A percentile compares a stretch with the other conserved stretches of the same genome.
These are phyloP conservation scores for Rhipidocladum racemiflorum DNA, from an alignment of 176 grass and related monocot genomes.

Conservation along the genomic window DNA sequence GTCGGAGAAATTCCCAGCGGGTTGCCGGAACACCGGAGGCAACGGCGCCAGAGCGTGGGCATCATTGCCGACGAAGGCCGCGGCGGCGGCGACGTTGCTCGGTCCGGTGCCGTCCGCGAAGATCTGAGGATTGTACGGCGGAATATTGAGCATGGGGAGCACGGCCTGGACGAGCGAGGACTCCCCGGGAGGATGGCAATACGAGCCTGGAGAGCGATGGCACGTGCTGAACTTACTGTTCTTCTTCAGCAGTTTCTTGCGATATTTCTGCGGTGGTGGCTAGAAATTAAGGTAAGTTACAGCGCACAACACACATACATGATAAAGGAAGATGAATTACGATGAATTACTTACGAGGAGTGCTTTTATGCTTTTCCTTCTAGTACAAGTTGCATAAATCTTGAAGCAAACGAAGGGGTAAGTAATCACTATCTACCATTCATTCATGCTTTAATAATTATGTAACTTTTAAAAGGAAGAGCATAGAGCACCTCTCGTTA, in stretches of 20 bases:
- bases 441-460: too few species aligned
- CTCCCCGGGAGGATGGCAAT: neutral
- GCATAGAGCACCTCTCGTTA: too few species aligned
- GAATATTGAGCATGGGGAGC: neutral
- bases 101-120: neutral
- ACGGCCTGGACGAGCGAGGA: neutral
- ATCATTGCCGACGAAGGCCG: neutral
- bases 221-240: neutral
- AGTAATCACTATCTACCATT: too few species aligned
- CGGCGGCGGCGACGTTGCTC: neutral
- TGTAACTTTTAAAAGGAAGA: too few species aligned
- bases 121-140: neutral
- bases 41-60: neutral
- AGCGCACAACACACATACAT: neutral
- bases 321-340: neutral
- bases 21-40: neutral
- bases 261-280: neutral
- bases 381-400: too few species aligned
- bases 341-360: too few species aligned
- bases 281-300: neutral
- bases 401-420: too few species aligned
- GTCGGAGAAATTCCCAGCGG: neutral
- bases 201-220: neutral
- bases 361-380: too few species aligned
- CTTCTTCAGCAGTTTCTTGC: neutral